Evolutionary conservation across 768 basidiomycete species (phyloP).

Genomic region (Tricholoma matsutake): DNA sequence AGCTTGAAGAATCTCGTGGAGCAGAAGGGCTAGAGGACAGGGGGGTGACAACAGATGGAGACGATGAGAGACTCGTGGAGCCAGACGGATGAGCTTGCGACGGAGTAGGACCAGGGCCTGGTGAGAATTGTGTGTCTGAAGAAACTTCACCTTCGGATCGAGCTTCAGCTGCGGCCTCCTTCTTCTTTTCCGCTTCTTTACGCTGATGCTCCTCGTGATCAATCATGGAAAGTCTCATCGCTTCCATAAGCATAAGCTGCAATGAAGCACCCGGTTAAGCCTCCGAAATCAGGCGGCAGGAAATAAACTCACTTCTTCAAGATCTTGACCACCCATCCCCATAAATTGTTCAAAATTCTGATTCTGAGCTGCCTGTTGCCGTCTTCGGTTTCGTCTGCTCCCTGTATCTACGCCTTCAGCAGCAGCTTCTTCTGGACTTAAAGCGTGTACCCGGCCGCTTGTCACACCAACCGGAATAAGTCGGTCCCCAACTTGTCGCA

Average conservation of each 20-base stretch:
- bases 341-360: constrained; percentile 67
- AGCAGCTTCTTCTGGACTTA: constrained; percentile 59
- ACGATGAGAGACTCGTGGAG: constrained; percentile 18
- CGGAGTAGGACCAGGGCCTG: constrained; percentile 33
- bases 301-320: constrained; percentile 74
- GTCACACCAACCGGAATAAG: constrained; percentile 97
- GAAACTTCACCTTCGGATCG: constrained; percentile 14
- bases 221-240: constrained; percentile 91
- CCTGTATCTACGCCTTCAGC: constrained; percentile 29
- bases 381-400: constrained; percentile 58
- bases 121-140: constrained; percentile 18
- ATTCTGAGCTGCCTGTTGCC: constrained; percentile 45
- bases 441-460: constrained; percentile 75
- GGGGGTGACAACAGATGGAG: constrained; percentile 25
- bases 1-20: constrained; percentile 17
- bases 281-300: neutral
- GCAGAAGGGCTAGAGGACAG: constrained; percentile 23
- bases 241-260: constrained; percentile 98
- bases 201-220: constrained; percentile 94
- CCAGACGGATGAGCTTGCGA: constrained; percentile 24
- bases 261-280: constrained; percentile 2
- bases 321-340: constrained; percentile 79
- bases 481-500: constrained; percentile 97
- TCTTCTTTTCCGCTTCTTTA: constrained; percentile 68
- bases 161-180: constrained; percentile 36